These are phyloP conservation scores for Platismatia glauca DNA, from an alignment of 495 filamentous ascomycete genomes.

Conservation along the genomic window DNA sequence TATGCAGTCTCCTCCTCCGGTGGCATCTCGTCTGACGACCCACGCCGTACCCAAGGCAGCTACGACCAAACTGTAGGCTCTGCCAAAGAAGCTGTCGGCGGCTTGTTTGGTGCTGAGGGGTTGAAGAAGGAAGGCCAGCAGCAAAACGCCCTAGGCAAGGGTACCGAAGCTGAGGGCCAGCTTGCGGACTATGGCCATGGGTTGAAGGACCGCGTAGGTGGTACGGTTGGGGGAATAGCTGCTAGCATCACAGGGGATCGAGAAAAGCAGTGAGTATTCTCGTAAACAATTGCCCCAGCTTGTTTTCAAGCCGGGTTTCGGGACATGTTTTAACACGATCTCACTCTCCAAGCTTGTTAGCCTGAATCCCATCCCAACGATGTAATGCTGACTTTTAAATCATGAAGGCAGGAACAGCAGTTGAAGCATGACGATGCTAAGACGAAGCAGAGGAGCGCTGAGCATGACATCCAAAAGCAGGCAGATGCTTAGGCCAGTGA, in stretches of 20 bases:
- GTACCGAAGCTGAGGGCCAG: slow-evolving; percentile 77
- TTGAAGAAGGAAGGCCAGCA: slow-evolving; percentile 63
- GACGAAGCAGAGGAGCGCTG: slow-evolving; percentile 74
- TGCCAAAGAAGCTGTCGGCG: slow-evolving; percentile 74
- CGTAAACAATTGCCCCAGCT: too few relatives aligned
- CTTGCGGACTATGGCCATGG: slow-evolving; percentile 66
- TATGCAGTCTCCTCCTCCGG: slow-evolving; percentile 60
- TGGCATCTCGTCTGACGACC: slow-evolving; percentile 61
- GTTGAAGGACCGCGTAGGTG: slow-evolving; percentile 59
- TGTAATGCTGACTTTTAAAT: neutral
- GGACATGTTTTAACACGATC: neutral
- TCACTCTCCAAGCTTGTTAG: neutral
- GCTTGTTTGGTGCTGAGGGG: slow-evolving; percentile 61
- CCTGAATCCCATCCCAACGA: neutral
- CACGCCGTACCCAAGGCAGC: slow-evolving; percentile 58
- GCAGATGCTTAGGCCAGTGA: slow-evolving; percentile 20
- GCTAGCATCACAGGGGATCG: slow-evolving; percentile 66
- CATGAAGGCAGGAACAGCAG: slow-evolving; percentile 37
- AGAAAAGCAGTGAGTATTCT: slow-evolving; percentile 43
- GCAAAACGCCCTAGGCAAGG: slow-evolving; percentile 75
- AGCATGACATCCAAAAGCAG: slow-evolving; percentile 73
- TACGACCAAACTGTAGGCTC: slow-evolving; percentile 86
- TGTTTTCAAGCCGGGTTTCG: too few relatives aligned
- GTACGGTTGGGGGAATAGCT: slow-evolving; percentile 58
- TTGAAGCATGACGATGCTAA: slow-evolving; percentile 76